These are phyloP conservation scores for Alternaria sp. DNA, from an alignment of 2,329 filamentous ascomycete genomes.

Conservation along the genomic window DNA sequence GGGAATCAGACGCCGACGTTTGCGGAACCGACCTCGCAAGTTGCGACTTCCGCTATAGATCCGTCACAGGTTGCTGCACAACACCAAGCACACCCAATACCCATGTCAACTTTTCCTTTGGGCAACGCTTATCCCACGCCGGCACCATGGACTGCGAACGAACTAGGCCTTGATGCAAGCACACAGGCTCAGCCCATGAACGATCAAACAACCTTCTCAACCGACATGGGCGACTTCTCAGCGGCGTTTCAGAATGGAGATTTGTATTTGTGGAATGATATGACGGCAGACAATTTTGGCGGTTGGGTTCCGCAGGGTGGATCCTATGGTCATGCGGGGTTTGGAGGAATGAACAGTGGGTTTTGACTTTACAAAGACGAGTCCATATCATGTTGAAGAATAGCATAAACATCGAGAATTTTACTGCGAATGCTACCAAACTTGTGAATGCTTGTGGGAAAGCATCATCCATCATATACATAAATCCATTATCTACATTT, in stretches of 20 bases:
- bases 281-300: constrained; percentile 43
- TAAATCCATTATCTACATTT: constrained; percentile 8
- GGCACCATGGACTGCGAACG: constrained; percentile 13
- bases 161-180: constrained; percentile 10
- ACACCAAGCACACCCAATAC: background rate
- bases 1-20: constrained; percentile 17
- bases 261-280: constrained; percentile 50
- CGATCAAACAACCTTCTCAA: constrained; percentile 26
- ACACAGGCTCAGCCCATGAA: constrained; percentile 7
- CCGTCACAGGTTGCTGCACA: background rate
- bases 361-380: constrained; percentile 15
- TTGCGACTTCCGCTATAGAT: background rate
- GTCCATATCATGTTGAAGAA: background rate
- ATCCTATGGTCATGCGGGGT: constrained; percentile 38
- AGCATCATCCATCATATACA: background rate
- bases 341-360: constrained; percentile 30
- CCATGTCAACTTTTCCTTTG: constrained; percentile 22
- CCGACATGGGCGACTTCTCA: constrained; percentile 46
- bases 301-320: constrained; percentile 43
- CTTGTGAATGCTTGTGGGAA: background rate
- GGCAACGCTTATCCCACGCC: constrained; percentile 18
- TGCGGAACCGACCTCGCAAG: constrained; percentile 5
- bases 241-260: constrained; percentile 49
- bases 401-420: background rate
- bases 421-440: background rate